phyloP scores from a whole-genome alignment of 257 asterid species.

The Penstemon newberryi region DNA sequence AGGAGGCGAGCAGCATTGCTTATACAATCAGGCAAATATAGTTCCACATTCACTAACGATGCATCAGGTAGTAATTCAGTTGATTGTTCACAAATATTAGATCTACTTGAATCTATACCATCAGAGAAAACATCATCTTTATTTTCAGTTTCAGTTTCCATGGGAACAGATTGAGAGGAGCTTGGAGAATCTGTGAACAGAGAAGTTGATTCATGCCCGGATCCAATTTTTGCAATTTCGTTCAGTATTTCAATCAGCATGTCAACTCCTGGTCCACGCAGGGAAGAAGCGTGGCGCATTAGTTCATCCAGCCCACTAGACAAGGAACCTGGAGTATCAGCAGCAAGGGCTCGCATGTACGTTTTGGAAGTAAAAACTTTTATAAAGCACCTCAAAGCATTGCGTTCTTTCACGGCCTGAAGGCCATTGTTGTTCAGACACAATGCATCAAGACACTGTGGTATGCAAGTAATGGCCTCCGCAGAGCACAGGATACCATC shows the following conservation, averaged over 20 bases:
- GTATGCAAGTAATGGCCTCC: constrained; percentile 93
- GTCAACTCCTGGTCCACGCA: constrained; percentile 95
- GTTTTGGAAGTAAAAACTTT: constrained; percentile 80
- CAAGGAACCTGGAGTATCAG: constrained; percentile 81
- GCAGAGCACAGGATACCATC: constrained; percentile 93
- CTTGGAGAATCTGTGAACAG: constrained; percentile 48
- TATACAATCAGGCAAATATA: constrained; percentile 86
- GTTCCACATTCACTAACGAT: constrained; percentile 45
- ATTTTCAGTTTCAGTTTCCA: constrained; percentile 86
- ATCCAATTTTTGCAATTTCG: constrained; percentile 74
- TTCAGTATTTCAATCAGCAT: constrained; percentile 89
- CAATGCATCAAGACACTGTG: constrained; percentile 95
- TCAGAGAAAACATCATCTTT: constrained; percentile 44
- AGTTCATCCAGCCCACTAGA: constrained; percentile 95
- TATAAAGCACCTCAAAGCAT: constrained; percentile 88
- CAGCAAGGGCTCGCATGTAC: constrained; percentile 85
- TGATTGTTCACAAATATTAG: constrained; percentile 51
- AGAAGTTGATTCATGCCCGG: constrained; percentile 52
- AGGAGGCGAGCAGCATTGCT: constrained; percentile 88
- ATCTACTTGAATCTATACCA: constrained; percentile 50
- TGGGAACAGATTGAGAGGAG: constrained; percentile 76
- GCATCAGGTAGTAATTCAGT: constrained; percentile 48
- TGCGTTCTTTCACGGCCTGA: constrained; percentile 88
- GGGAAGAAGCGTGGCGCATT: constrained; percentile 89
- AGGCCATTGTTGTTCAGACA: constrained; percentile 96